Conservation (phyloP, 768 basidiomycete species). For the Gloeopeniophorella convolvens region DNA sequence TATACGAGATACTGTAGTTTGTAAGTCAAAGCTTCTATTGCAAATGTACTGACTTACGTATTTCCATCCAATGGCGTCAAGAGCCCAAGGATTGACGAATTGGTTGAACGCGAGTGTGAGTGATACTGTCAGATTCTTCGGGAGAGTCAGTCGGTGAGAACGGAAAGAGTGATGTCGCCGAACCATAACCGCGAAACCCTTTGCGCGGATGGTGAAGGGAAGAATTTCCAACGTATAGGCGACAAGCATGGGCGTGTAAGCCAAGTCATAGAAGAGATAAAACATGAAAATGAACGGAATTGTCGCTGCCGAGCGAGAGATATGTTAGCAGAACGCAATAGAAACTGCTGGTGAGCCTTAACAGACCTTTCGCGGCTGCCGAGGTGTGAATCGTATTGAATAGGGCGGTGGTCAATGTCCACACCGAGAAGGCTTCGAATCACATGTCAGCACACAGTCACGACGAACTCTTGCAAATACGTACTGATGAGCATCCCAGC, state of each 20-base stretch:
- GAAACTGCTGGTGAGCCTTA: background rate
- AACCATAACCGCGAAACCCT: conserved; percentile 73
- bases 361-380: conserved; percentile 31
- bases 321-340: background rate
- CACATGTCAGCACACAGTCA: background rate
- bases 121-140: conserved; percentile 55
- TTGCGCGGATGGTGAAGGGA: conserved; percentile 73
- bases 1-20: conserved; percentile 44
- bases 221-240: conserved; percentile 69
- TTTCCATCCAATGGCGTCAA: conserved; percentile 41
- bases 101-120: conserved; percentile 72
- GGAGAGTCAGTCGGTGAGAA: background rate
- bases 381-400: conserved; percentile 26
- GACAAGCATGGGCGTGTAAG: conserved; percentile 68
- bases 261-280: conserved; percentile 54
- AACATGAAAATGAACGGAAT: conserved; percentile 61
- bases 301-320: conserved; percentile 35
- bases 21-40: conserved; percentile 13
- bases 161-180: conserved; percentile 16
- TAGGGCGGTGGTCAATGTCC: conserved; percentile 45
- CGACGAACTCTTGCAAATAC: conserved; percentile 14
- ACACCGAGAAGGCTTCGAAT: conserved; percentile 43
- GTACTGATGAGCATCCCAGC: conserved; percentile 50
- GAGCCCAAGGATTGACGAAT: conserved; percentile 73
- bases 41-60: conserved; percentile 26